These are phyloP conservation scores for Aspergillus aculeatus DNA, from an alignment of 2,329 filamentous ascomycete genomes.

Conservation along the genomic window DNA sequence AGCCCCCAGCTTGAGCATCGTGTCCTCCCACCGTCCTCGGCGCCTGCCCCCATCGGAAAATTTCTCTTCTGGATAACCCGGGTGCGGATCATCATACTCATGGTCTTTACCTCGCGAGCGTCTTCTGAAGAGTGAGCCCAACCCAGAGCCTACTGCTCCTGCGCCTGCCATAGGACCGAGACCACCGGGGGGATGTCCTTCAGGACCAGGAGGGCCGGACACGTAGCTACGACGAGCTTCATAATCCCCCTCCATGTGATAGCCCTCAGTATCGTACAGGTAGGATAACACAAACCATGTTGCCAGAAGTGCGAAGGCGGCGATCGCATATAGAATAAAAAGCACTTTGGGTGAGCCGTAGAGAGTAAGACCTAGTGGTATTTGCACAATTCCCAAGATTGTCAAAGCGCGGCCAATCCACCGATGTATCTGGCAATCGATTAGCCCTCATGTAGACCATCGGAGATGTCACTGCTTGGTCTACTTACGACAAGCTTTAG, in stretches of 20 bases:
- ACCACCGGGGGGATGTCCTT: conserved; percentile 44
- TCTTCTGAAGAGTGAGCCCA: conserved; percentile 52
- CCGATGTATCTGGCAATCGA: conserved; percentile 71
- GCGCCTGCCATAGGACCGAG: conserved; percentile 53
- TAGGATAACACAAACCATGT: conserved; percentile 80
- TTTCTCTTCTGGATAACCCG: conserved; percentile 66
- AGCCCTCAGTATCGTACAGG: conserved; percentile 54
- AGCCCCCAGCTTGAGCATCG: conserved; percentile 60
- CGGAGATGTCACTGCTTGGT: background rate
- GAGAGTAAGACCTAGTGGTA: conserved; percentile 83
- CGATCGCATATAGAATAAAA: conserved; percentile 83
- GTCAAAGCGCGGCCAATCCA: conserved; percentile 80
- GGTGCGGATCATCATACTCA: conserved; percentile 48
- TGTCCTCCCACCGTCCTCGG: conserved; percentile 60
- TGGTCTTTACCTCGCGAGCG: conserved; percentile 46
- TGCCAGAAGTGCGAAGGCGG: conserved; percentile 69
- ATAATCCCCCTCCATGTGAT: conserved; percentile 54
- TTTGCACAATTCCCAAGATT: conserved; percentile 78
- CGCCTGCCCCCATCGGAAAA: conserved; percentile 53
- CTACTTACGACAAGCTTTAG: conserved; percentile 56
- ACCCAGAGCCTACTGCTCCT: conserved; percentile 57
- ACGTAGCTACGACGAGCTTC: conserved; percentile 59
- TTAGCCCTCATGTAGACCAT: conserved; percentile 12
- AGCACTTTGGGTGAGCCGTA: conserved; percentile 84
- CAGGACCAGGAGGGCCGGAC: conserved; percentile 48